These are phyloP conservation scores for Ophiocordyceps polyrhachis-furcata DNA, from an alignment of 2,329 filamentous ascomycete species.

Conservation along the genomic window DNA sequence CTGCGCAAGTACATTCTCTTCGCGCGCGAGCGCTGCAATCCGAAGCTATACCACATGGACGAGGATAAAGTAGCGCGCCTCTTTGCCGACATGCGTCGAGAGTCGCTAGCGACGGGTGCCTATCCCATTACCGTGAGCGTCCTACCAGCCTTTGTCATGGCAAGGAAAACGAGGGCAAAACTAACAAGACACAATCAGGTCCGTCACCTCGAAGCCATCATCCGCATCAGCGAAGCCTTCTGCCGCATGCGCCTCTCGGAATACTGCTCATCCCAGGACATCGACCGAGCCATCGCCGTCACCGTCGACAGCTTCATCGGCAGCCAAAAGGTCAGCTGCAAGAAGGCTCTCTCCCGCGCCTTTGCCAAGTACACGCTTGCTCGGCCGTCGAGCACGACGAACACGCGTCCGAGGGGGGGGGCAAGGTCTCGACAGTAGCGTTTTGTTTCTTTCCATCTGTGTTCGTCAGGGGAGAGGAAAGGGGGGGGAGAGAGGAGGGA, in stretches of 20 bases:
- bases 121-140: constrained; percentile 85
- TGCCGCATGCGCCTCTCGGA: constrained; percentile 97
- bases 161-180: neutral
- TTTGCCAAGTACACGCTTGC: constrained; percentile 83
- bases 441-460: no score
- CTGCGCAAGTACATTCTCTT: constrained; percentile 95
- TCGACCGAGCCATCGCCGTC: constrained; percentile 92
- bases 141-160: neutral
- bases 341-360: constrained; percentile 82
- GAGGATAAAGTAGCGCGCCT: constrained; percentile 89
- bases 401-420: neutral
- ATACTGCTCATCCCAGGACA: constrained; percentile 76
- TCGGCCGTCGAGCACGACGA: constrained; percentile 21
- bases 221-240: constrained; percentile 86
- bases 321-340: constrained; percentile 92
- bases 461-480: no score
- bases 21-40: constrained; percentile 69
- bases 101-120: constrained; percentile 81
- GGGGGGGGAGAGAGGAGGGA: no score
- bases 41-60: constrained; percentile 93
- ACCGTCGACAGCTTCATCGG: constrained; percentile 92
- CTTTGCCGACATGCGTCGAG: constrained; percentile 89
- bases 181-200: constrained; percentile 34
- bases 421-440: no score
- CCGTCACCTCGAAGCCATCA: constrained; percentile 92